A percentile compares a stretch with the other conserved stretches of the same genome.
These are phyloP conservation scores for Aureobasidium pullulans DNA, from an alignment of 2,329 filamentous ascomycete species.

Conservation along the genomic window DNA sequence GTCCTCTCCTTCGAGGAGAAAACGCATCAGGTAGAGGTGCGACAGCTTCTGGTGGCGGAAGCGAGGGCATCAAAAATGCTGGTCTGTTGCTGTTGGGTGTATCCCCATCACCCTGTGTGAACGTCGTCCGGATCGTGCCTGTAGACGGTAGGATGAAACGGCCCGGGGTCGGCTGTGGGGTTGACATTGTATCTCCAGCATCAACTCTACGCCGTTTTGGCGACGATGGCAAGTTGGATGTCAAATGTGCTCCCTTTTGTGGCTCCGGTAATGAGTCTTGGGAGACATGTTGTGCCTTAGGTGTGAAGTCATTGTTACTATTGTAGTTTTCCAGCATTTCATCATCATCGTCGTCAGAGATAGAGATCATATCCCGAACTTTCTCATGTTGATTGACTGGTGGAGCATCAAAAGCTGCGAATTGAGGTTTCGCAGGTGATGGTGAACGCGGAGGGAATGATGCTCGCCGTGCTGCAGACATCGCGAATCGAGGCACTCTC, in stretches of 20 bases:
- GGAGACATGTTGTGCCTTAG: conserved; percentile 4
- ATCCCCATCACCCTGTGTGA: neutral
- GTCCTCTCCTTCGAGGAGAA: conserved; percentile 44
- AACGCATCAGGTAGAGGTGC: conserved; percentile 45
- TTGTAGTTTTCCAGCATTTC: conserved; percentile 24
- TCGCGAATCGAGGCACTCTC: conserved; percentile 1
- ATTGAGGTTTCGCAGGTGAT: neutral
- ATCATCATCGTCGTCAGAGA: conserved; percentile 17
- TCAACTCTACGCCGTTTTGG: conserved; percentile 25
- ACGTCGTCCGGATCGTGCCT: neutral
- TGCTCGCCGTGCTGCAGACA: neutral
- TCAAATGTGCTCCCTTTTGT: conserved; percentile 3
- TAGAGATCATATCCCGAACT: conserved; percentile 19
- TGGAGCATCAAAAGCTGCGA: neutral
- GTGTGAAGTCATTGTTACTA: conserved; percentile 15
- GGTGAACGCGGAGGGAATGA: conserved; percentile 9
- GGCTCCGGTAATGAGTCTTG: neutral
- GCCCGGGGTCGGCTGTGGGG: conserved; percentile 12
- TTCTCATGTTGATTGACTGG: conserved; percentile 18
- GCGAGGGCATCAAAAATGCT: conserved; percentile 32
- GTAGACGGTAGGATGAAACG: conserved; percentile 11
- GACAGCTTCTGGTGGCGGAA: conserved; percentile 23
- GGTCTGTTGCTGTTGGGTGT: conserved; percentile 27
- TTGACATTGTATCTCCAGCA: neutral
- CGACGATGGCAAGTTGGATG: conserved; percentile 19